Base-by-base conservation (phyloP, 495 filamentous ascomycete species). In the Lepidopterella palustris region DNA sequence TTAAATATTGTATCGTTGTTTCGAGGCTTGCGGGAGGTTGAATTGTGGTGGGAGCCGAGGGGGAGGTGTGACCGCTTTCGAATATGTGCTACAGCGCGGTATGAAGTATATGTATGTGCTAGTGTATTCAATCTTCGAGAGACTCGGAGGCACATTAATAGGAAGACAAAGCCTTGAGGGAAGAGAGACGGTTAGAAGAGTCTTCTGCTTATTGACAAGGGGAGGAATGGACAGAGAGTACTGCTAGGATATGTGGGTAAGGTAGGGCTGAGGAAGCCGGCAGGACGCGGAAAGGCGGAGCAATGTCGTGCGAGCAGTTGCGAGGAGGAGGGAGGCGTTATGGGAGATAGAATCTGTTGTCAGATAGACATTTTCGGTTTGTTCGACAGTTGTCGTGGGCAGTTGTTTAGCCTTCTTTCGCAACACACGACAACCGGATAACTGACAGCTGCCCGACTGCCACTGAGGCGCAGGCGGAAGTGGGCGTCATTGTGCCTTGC, bases 381-480 rank as follows among this genome's bases (percentile, higher is more conserved):
- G 2, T 42, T 42, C 18, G 13, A 18, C 18, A 15, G 35, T 2
- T 42, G 18, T 13, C 13, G 35, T 11, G 18, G 35, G 35, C 13
- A 3, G 15, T 15, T 42, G 13, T 42, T 42, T 18, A 42, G 35
- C 35, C 35, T 42, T 42, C 13, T 18, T 15, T 11, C 35, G 13
- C 35, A 42, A 49, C 45, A 68, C 62, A 71, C 67, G 68, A 68
- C 66, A 15, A 68, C 68, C 21, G 10, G 9, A 11, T 42, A 18
- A 42, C n/a, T n/a, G n/a, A n/a, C n/a, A n/a, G n/a, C n/a, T n/a
- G n/a, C n/a, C n/a, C n/a, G n/a, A n/a, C n/a, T 11, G 35, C 3
- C 18, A 15, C 18, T 11, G 3, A 42, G 35, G 35, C 35, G 35
- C 18, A 42, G 35, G 13, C 13, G 35, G 35, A 11, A 15, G 35